Conservation (phyloP, 345 rosid genomes). For the Brassica nigra region DNA sequence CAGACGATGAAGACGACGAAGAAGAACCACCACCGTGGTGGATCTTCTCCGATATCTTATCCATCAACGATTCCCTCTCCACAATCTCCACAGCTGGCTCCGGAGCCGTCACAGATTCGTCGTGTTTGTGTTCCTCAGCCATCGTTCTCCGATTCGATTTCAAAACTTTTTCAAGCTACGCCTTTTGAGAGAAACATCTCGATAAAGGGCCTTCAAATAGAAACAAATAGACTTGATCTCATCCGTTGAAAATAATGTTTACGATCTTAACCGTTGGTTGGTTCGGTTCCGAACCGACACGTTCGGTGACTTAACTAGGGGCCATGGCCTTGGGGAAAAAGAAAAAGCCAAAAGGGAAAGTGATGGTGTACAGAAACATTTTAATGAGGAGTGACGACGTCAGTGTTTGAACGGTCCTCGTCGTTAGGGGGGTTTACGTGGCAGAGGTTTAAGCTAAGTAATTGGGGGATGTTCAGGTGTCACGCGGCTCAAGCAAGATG, state of each 20-base stretch:
- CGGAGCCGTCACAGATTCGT: slow-evolving; percentile 23
- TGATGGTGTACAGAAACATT: slow-evolving; percentile 22
- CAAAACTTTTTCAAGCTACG: slow-evolving; percentile 13
- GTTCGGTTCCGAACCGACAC: slow-evolving; percentile 26
- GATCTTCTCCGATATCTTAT: slow-evolving; percentile 46
- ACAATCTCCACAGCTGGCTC: slow-evolving; percentile 40
- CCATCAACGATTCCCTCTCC: slow-evolving; percentile 43
- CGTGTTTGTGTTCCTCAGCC: slow-evolving; percentile 42
- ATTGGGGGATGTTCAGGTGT: slow-evolving; percentile 28
- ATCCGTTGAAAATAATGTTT: not conserved
- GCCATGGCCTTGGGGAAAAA: not conserved
- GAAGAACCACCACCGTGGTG: slow-evolving; percentile 34
- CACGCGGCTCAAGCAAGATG: slow-evolving; percentile 18
- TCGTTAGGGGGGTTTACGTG: slow-evolving; percentile 30
- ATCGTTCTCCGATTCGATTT: slow-evolving; percentile 20
- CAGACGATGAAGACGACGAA: slow-evolving; percentile 34
- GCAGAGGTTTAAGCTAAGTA: slow-evolving; percentile 24
- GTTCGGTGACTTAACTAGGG: slow-evolving; percentile 29
- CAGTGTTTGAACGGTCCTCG: slow-evolving; percentile 29
- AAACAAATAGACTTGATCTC: not conserved
- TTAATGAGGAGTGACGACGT: slow-evolving; percentile 27
- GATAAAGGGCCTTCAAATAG: slow-evolving; percentile 31
- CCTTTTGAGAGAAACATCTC: slow-evolving; percentile 27
- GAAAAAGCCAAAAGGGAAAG: slow-evolving; percentile 16
- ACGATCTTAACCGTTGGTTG: slow-evolving; percentile 33